phyloP scores from a whole-genome alignment of 2,329 filamentous ascomycete genomes.

The Diaporthe ampelina region DNA sequence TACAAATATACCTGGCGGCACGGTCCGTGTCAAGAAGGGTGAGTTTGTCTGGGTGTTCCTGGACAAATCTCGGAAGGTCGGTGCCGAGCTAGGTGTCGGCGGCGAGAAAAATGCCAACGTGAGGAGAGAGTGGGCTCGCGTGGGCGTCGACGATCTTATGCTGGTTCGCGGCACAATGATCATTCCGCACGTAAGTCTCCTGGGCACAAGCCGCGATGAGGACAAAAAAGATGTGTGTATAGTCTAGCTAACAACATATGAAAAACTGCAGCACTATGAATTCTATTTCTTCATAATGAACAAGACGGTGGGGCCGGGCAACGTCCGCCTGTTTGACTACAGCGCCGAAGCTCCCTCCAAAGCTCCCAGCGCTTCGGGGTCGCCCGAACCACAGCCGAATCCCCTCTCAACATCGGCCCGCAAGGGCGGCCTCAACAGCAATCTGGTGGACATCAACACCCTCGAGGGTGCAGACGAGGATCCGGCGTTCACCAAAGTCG shows the following conservation, averaged over 20 bases:
- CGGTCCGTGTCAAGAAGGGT: slow-evolving; percentile 90
- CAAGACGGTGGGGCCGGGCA: slow-evolving; percentile 80
- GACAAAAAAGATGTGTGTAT: slow-evolving; percentile 33
- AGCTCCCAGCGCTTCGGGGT: slow-evolving; percentile 12
- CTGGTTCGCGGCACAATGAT: slow-evolving; percentile 92
- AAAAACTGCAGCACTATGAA: slow-evolving; percentile 83
- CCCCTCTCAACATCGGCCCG: slow-evolving; percentile 53
- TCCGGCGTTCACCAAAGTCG: slow-evolving; percentile 88
- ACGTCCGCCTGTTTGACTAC: slow-evolving; percentile 83
- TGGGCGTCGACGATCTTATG: slow-evolving; percentile 96
- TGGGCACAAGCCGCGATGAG: neutral
- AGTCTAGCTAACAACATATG: slow-evolving; percentile 45
- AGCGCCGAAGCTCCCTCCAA: slow-evolving; percentile 61
- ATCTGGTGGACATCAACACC: slow-evolving; percentile 63
- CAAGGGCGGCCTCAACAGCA: slow-evolving; percentile 53
- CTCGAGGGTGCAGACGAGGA: slow-evolving; percentile 86
- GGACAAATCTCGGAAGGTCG: slow-evolving; percentile 91
- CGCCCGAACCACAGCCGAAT: slow-evolving; percentile 45
- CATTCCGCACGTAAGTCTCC: slow-evolving; percentile 85
- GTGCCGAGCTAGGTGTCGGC: slow-evolving; percentile 83
- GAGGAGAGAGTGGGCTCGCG: slow-evolving; percentile 88
- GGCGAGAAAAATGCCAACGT: slow-evolving; percentile 74
- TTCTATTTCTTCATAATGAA: slow-evolving; percentile 98
- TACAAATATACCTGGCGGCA: slow-evolving; percentile 87
- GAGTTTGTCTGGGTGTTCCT: slow-evolving; percentile 94